These are phyloP conservation scores for Cercospora sp. DNA, from an alignment of 2,329 filamentous ascomycete genomes.

Conservation along the genomic window DNA sequence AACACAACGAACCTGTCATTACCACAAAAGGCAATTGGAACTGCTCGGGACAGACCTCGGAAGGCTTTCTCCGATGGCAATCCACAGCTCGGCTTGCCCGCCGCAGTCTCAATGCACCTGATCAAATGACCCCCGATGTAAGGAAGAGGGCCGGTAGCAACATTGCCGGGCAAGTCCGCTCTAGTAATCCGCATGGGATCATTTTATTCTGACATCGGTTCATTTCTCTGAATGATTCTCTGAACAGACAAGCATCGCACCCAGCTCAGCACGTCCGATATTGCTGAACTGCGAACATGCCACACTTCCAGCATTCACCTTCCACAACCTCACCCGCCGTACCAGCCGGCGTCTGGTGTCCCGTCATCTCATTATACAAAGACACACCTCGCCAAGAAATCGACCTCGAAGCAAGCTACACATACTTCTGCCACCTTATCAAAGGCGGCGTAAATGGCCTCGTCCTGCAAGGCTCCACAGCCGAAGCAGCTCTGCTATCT, in stretches of 20 bases:
- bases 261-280: neutral
- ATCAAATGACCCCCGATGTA: neutral
- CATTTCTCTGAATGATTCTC: neutral
- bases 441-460: slow-evolving; percentile 50
- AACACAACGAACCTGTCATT: too few species aligned
- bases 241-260: neutral
- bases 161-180: neutral
- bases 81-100: neutral
- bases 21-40: too few species aligned
- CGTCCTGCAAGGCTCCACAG: slow-evolving; percentile 52
- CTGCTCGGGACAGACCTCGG: neutral
- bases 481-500: slow-evolving; percentile 49
- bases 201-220: neutral
- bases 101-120: neutral
- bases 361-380: slow-evolving; percentile 52
- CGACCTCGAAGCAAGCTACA: slow-evolving; percentile 50
- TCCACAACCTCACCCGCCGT: slow-evolving; percentile 27
- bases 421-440: slow-evolving; percentile 47
- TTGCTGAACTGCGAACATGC: neutral
- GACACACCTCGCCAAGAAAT: slow-evolving; percentile 45
- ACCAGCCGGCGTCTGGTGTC: slow-evolving; percentile 50
- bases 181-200: neutral
- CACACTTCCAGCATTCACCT: neutral
- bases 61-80: neutral
- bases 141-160: neutral